These are phyloP conservation scores for Pichia sp. DNA, from an alignment of 1,139 yeast genomes.

Conservation along the genomic window DNA sequence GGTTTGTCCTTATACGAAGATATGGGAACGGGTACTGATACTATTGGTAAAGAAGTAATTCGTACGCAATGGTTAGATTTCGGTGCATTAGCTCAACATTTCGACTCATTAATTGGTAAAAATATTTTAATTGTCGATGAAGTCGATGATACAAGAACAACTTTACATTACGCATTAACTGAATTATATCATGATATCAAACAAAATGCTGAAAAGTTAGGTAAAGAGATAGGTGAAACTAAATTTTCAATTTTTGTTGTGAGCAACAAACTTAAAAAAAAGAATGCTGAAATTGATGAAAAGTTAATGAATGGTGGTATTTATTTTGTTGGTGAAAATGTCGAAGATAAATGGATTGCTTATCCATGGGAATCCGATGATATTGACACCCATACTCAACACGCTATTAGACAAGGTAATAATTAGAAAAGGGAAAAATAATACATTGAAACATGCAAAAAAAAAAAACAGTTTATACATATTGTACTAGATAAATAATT, in stretches of 20 bases:
- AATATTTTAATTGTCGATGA: slow-evolving; percentile 61
- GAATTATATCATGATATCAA: slow-evolving; percentile 54
- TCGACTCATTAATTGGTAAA: slow-evolving; percentile 52
- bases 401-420: slow-evolving; percentile 39
- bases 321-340: slow-evolving; percentile 47
- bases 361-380: slow-evolving; percentile 62
- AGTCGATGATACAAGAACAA: slow-evolving; percentile 64
- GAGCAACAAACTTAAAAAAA: slow-evolving; percentile 52
- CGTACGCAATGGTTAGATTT: slow-evolving; percentile 67
- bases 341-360: slow-evolving; percentile 55
- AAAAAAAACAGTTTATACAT: no score
- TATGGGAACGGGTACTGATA: slow-evolving; percentile 39
- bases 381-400: slow-evolving; percentile 38
- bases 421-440: no score
- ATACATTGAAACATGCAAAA: not conserved
- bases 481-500: no score
- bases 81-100: slow-evolving; percentile 48
- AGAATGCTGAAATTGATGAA: slow-evolving; percentile 47
- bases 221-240: slow-evolving; percentile 34
- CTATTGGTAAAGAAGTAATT: slow-evolving; percentile 53
- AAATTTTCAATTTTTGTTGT: slow-evolving; percentile 52
- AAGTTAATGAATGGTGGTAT: slow-evolving; percentile 42
- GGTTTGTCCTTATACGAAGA: slow-evolving; percentile 59
- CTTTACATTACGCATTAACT: slow-evolving; percentile 54
- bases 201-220: slow-evolving; percentile 38